Evolutionary conservation across 2,329 filamentous ascomycete species (phyloP).

Genomic region (Epichloe elymi): DNA sequence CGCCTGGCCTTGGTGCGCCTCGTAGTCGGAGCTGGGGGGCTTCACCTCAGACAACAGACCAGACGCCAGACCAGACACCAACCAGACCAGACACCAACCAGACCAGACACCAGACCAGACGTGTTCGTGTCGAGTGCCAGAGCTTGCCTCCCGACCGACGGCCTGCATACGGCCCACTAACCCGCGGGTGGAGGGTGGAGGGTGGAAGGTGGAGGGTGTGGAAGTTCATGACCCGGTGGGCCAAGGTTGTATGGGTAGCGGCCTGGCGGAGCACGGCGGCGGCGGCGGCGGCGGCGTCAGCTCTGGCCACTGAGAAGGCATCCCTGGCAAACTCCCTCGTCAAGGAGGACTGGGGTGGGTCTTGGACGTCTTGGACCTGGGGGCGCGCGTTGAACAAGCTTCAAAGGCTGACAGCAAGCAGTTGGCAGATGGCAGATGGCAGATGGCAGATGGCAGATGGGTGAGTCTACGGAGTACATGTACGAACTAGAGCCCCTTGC

Average conservation of each 20-base stretch:
- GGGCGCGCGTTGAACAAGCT: neutral
- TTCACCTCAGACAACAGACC: neutral
- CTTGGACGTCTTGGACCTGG: neutral
- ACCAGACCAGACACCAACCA: neutral
- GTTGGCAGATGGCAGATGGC: no score
- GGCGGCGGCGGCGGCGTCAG: slow-evolving; percentile 8
- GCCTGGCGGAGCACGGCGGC: slow-evolving; percentile 4
- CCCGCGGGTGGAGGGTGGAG: neutral
- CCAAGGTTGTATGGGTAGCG: neutral
- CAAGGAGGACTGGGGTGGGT: slow-evolving; percentile 5
- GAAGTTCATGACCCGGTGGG: neutral
- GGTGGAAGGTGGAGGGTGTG: neutral
- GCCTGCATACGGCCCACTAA: neutral
- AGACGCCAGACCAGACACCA: no score
- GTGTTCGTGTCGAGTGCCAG: neutral
- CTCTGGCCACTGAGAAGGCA: slow-evolving; percentile 7
- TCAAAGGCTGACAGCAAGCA: neutral
- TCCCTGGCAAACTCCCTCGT: slow-evolving; percentile 7
- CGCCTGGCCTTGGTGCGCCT: neutral
- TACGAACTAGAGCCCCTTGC: slow-evolving; percentile 3
- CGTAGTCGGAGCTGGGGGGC: no score
- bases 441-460: neutral
- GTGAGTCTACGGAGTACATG: neutral
- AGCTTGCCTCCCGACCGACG: slow-evolving; percentile 1
- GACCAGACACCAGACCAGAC: neutral